Percentiles rank a stretch among this genome's conserved stretches.
Evolutionary conservation across 163 green algal species (phyloP).

Genomic region (Coccomyxa subellipsoidea): DNA sequence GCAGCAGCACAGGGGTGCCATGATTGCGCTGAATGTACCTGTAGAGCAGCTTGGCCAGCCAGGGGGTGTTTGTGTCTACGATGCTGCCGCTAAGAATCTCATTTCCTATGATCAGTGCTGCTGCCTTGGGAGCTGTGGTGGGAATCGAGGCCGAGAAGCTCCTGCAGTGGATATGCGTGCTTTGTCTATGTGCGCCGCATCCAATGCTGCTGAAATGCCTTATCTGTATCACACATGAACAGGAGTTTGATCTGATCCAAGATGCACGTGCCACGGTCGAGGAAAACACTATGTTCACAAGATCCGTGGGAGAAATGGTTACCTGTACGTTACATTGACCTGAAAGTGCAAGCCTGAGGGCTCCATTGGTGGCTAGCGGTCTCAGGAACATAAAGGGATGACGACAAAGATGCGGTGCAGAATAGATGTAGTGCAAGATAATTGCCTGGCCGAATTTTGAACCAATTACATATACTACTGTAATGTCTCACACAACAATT

Average conservation of each 20-base stretch:
- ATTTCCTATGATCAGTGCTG: slow-evolving; percentile 68
- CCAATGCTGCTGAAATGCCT: background rate
- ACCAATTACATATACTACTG: no score
- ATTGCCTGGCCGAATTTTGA: no score
- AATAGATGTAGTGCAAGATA: no score
- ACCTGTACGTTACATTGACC: background rate
- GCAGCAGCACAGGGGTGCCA: background rate
- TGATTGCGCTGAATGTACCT: slow-evolving; percentile 20
- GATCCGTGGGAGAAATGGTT: background rate
- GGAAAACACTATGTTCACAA: no score
- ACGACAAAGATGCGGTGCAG: background rate
- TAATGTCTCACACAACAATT: no score
- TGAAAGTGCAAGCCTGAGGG: background rate
- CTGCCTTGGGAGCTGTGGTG: slow-evolving; percentile 25
- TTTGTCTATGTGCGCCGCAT: background rate
- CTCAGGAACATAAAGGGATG: background rate
- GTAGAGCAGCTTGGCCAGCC: slow-evolving; percentile 71
- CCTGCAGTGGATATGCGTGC: background rate
- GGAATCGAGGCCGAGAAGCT: background rate
- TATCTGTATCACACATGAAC: background rate
- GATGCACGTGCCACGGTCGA: no score
- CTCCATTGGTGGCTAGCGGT: background rate
- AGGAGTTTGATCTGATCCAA: no score
- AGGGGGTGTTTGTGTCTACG: slow-evolving; percentile 68
- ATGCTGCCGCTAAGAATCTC: slow-evolving; percentile 69